Base-by-base conservation (phyloP, 2,329 filamentous ascomycete species). In the Penicillium aurantiogriseum region DNA sequence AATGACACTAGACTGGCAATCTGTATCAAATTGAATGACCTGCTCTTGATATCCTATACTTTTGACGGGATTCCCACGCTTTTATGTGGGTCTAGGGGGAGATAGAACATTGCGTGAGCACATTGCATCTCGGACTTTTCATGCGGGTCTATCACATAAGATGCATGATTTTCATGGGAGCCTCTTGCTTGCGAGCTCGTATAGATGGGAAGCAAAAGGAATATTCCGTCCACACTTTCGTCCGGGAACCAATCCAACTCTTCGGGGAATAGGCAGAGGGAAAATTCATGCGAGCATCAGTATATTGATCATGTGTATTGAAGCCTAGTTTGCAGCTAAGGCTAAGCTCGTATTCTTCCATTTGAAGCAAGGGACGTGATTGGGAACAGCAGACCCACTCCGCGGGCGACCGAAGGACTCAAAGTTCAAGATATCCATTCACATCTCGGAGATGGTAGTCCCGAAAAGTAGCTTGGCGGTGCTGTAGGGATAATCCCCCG, bases 371-470 rank as follows among this genome's bases (percentile, higher is more conserved):
- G 44, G 15, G 13, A 33, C 35, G 39, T 47, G 38, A 52, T 61
- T 27, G 35, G 51, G 51, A 29, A 52, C 8, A 40, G 21, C 17
- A 25, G 11, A 35, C 25, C 9, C 27, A 47, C 35, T 42, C 29
- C 29, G 23, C 15, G 23, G 23, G 21, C n/a, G 21, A 56, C 33
- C 17, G 29, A 60, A 46, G 23, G 23, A 44, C 10, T 45, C 27
- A 51, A 19, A 23, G n/a, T 31, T 56, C 45, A 48, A 50, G 54
- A 50, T 10, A 33, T 29, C 11, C 27, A 51, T 46, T 33, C 43
- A 48, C 5, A 61, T 54, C 25, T 60, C 60, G 58, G 63, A 45
- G 57, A 51, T n/a, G 31, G 57, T 38, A 58, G 19, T 47, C 45
- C 59, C 57, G 54, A 63, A 48, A 35, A 31, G 29, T 23, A 44